Base-by-base conservation (phyloP, 2,329 filamentous ascomycete species). In the Tothia fuscella region DNA sequence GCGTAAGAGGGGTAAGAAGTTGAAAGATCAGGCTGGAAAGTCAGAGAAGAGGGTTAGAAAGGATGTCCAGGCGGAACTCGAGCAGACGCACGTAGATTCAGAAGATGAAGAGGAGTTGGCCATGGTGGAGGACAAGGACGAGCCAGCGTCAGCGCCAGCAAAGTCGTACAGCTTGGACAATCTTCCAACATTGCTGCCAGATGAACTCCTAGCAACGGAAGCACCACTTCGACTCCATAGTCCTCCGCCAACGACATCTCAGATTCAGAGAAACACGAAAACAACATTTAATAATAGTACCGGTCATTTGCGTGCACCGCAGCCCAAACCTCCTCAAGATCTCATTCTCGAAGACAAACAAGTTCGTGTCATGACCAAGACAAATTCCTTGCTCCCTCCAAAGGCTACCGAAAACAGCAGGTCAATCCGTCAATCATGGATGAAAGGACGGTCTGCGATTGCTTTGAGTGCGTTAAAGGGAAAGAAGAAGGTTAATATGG, bases 11-110 rank as follows among this genome's bases (percentile, higher is more conserved):
- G 41, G 38, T 19, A 26, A 31, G 6, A 20, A 31, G 38, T 22
- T 43, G 25, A 43, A 43, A 35, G 31, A 21, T 32, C 41, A 43
- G 25, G 41, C 33, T n/a, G 19, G 29, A 21, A 35, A 26, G 5
- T 43, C 41, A 9, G 22, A 22, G n/a, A 36, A 31, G 33, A 40
- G 31, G 26, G 26, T 16, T 24, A 40, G 28, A 28, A 40, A 6
- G 9, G 16, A 20, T 30, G 21, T 30, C 10, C 24, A 26, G 16
- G 33, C 22, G 6, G 26, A 43, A 25, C n/a, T 5, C 6, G 20
- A 19, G 32, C 33, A 22, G 21, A 28, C 14, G 20, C n/a, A 9
- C 14, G 19, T 14, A 26, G 20, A 19, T 20, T 16, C 25, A 36
- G 33, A 16, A 30, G 24, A 41, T 4, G 4, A 13, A 19, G 14